phyloP scores from a whole-genome alignment of 306 rosid genomes.

The Cucurbita argyrosperma region DNA sequence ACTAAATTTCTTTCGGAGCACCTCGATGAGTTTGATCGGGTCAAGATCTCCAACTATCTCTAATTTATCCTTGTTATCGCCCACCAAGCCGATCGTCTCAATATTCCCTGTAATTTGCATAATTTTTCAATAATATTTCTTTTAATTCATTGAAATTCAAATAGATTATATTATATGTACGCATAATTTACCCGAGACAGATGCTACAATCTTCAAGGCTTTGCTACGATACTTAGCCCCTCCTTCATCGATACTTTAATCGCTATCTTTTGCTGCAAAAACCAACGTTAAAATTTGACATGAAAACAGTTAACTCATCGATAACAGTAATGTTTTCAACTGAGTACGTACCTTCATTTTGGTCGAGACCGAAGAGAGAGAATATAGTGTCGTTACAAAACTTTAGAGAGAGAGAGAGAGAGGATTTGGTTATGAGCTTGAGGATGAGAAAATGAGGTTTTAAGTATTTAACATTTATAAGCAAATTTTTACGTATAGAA shows the following conservation, averaged over 20 bases:
- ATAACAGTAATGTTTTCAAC: too few relatives aligned
- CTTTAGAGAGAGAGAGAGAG: neutral
- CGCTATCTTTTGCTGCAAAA: conserved; percentile 30
- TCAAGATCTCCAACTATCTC: conserved; percentile 35
- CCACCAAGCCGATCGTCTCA: neutral
- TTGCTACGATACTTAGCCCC: conserved; percentile 5
- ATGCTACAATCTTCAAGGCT: conserved; percentile 20
- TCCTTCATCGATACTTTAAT: conserved; percentile 21
- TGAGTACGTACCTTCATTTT: neutral
- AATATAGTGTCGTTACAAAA: neutral
- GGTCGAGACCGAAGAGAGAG: neutral
- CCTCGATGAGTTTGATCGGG: conserved; percentile 18
- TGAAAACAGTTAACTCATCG: too few relatives aligned
- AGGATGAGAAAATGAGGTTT: neutral
- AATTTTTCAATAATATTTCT: too few relatives aligned
- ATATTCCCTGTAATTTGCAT: conserved; percentile 7
- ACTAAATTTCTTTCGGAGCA: conserved; percentile 26
- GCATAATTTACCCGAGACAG: conserved; percentile 15
- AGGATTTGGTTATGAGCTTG: neutral
- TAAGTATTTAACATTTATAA: neutral
- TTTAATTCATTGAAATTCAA: too few relatives aligned
- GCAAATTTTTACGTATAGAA: neutral
- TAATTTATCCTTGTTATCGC: conserved; percentile 13
- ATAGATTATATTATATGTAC: neutral
- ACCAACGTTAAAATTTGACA: too few relatives aligned